Base-by-base conservation (phyloP, 2,329 filamentous ascomycete genomes). In the Cladobotryum mycophilum region DNA sequence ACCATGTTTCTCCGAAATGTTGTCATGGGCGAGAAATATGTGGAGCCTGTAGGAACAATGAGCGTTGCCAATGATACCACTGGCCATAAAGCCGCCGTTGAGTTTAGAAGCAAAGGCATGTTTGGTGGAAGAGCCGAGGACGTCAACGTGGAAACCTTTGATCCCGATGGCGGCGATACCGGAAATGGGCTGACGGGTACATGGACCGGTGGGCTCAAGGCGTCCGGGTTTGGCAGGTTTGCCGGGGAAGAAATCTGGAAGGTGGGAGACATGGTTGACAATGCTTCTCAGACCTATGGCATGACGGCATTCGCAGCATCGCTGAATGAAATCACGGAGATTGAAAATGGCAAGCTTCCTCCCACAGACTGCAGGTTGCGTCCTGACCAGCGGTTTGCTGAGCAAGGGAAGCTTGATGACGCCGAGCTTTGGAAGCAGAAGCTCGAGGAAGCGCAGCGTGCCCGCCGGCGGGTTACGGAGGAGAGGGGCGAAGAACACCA, bases 11-110 rank as follows among this genome's bases (percentile, higher is more conserved):
- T 99, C 49, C 84, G 93, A 44, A 99, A 99, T 65, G 89, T 99
- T 47, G 95, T 99, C 49, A 92, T 95, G 61, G 93, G 93, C 37
- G 93, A 99, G 69, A 99, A 97, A 70, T 99, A 99, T 64, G 84
- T 97, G 12, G 93, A 99, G 70, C 93, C 93, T 0, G 89, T 95
- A 1, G 91, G 91, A 42, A 89, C 81, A 41, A 93, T 97, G 88
- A 83, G 85, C 20, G 81, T 99, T 34, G 72, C 81, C 57, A 92
- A 92, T 65, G 93, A 99, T 62, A 86, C 80, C 5, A 89, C 85
- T 0, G 89, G 91, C 7, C 83, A 87, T 58, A 91, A 89, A 64
- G 88, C 90, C 1, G 77, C 85, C n/a, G 82, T 89, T 43, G 90
- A 92, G 51, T 99, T 99, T 73, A 95, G 93, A 65, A 82, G 86